Evolutionary conservation across 2,329 filamentous ascomycete genomes (phyloP), one percentile per base, ranked within the genome.

Genomic region (Clathrospora elynae): DNA sequence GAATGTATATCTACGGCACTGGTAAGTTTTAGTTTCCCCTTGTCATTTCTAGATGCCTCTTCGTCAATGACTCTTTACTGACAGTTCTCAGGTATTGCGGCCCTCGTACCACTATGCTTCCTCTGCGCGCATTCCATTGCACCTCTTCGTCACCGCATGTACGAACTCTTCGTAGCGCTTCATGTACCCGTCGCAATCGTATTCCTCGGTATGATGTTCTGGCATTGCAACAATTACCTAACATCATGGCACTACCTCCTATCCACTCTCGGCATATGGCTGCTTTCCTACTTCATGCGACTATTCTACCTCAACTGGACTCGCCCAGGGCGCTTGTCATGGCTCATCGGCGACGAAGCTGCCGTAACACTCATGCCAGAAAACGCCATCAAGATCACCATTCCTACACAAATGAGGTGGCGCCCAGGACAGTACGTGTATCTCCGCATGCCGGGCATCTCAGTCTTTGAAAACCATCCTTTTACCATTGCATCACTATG

Each of bases 401-500:
- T 97, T 35, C 90, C 92, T 1, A 96, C 92, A 0, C 89, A 92
- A 68, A 88, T 95, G 80, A 85, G 83, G 50, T 97, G 92, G 92
- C 86, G 84, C 64, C 90, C 92, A 0, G 93, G 92, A 4, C 93
- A 97, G 70, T 96, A 95, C 58, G 87, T 96, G 12, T 97, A 96
- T 66, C 78, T 97, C 13, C 84, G 92, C 37, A 95, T 97, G 86
- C 92, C 92, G 0, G 89, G 89, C 1, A 90, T 97, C 56, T 91
- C 90, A 0, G 70, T 95, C 2, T 84, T 96, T 45, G 89, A 96
- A 55, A 96, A 95, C 57, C 93, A 97, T 59, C 92, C 92, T 0
- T 97, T 97, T 66, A 97, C 93, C 0, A 91, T 97, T 40, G 85
- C 92, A 2, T 96, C 90, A 1, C 78, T 96, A 6, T 96, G 90